These are phyloP conservation scores for Melaleuca alternifolia DNA, from an alignment of 345 rosid species.

Conservation along the genomic window DNA sequence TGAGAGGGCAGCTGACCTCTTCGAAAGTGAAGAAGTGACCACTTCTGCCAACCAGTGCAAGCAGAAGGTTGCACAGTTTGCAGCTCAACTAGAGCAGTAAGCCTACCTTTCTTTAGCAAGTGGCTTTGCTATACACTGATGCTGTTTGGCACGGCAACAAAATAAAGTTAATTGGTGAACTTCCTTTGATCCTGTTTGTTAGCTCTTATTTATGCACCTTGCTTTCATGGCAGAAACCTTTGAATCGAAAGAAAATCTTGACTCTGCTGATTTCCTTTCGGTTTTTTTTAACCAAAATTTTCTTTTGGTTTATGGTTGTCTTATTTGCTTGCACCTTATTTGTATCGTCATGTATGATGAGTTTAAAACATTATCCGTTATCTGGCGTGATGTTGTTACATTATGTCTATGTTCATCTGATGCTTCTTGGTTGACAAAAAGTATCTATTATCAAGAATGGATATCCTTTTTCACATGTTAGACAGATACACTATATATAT, in stretches of 20 bases:
- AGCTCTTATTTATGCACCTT: not conserved
- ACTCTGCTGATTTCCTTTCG: not conserved
- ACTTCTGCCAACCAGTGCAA: conserved; percentile 98
- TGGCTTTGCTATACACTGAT: not conserved
- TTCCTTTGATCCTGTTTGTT: not conserved
- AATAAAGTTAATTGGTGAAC: not conserved
- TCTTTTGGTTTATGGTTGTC: not conserved
- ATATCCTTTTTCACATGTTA: not conserved
- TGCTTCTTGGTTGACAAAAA: not conserved
- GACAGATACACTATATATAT: not conserved
- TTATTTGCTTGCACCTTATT: not conserved
- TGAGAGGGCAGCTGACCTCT: conserved; percentile 78
- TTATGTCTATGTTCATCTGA: not conserved
- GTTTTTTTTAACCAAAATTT: not conserved
- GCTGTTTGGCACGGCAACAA: not conserved
- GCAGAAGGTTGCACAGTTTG: conserved; percentile 93
- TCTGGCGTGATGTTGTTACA: not conserved
- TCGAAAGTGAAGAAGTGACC: conserved; percentile 73
- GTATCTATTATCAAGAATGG: not conserved
- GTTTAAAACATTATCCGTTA: not conserved
- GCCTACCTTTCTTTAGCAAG: conserved; percentile 6
- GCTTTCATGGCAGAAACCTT: not conserved
- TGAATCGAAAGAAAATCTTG: not conserved
- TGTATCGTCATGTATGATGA: not conserved
- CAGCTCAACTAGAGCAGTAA: conserved; percentile 90